These are phyloP conservation scores for Pseudogymnoascus sp. DNA, from an alignment of 2,329 filamentous ascomycete genomes.

Conservation along the genomic window DNA sequence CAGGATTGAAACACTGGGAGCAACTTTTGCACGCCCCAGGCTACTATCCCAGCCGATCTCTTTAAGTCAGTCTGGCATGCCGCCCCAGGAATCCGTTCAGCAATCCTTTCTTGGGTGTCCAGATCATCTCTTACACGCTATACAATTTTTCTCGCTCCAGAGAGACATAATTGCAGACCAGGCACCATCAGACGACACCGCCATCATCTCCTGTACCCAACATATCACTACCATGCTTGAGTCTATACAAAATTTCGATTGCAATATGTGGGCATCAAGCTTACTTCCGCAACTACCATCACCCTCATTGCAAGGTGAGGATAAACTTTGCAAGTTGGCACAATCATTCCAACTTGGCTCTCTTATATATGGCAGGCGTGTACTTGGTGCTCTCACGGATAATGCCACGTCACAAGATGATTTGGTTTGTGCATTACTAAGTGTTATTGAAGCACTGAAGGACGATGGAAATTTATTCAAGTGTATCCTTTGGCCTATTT, in stretches of 20 bases:
- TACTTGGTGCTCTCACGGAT: slow-evolving; percentile 22
- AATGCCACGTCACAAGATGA: slow-evolving; percentile 11
- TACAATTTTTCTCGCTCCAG: slow-evolving; percentile 6
- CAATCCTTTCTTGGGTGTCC: slow-evolving; percentile 30
- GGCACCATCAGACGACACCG: neutral
- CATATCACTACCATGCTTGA: neutral
- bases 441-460: slow-evolving; percentile 21
- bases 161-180: slow-evolving; percentile 4
- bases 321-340: slow-evolving; percentile 23
- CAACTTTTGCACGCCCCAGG: slow-evolving; percentile 27
- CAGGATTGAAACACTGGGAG: slow-evolving; percentile 29
- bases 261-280: neutral
- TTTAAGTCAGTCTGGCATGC: slow-evolving; percentile 11
- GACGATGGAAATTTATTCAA: slow-evolving; percentile 16
- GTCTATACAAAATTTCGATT: neutral
- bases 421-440: slow-evolving; percentile 22
- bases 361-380: slow-evolving; percentile 26
- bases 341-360: slow-evolving; percentile 25
- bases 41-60: slow-evolving; percentile 22
- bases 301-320: slow-evolving; percentile 14
- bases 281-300: neutral
- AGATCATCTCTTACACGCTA: slow-evolving; percentile 24
- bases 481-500: slow-evolving; percentile 30
- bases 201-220: slow-evolving; percentile 1
- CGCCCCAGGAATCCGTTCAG: slow-evolving; percentile 24